Conservation (phyloP, 495 filamentous ascomycete genomes). For the Evansstolkia leycettana region DNA sequence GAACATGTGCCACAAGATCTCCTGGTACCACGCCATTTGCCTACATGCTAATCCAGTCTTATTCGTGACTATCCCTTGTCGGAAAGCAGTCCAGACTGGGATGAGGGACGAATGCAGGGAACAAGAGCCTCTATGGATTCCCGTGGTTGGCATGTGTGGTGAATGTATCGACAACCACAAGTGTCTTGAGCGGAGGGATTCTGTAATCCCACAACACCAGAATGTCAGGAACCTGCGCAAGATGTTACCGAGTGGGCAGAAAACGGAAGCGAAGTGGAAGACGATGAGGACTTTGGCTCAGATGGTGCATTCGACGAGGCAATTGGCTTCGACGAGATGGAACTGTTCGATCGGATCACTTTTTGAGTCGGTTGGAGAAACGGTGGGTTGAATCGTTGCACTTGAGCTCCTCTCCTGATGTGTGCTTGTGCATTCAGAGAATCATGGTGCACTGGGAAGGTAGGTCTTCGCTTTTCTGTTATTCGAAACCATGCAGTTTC, state of each 20-base stretch:
- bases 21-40: constrained; percentile 20
- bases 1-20: constrained; percentile 20
- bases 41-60: constrained; percentile 6
- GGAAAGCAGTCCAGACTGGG: constrained; percentile 6
- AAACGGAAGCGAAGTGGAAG: neutral
- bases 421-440: too few relatives aligned
- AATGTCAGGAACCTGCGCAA: neutral
- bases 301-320: neutral
- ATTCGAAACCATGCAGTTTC: too few relatives aligned
- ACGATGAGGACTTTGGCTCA: neutral
- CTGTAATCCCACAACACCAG: neutral
- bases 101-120: constrained; percentile 13
- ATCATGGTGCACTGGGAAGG: too few relatives aligned
- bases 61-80: constrained; percentile 10
- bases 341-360: constrained; percentile 12
- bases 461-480: too few relatives aligned
- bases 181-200: neutral
- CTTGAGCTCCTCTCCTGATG: too few relatives aligned
- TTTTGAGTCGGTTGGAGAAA: constrained; percentile 7
- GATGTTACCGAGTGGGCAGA: neutral
- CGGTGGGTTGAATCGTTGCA: neutral
- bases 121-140: constrained; percentile 5
- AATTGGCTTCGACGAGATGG: constrained; percentile 2
- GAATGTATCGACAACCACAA: constrained; percentile 6
- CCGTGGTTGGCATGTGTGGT: constrained; percentile 11